Base-by-base conservation (phyloP, 257 asterid species). In the Nicotiana tomentosiformis region DNA sequence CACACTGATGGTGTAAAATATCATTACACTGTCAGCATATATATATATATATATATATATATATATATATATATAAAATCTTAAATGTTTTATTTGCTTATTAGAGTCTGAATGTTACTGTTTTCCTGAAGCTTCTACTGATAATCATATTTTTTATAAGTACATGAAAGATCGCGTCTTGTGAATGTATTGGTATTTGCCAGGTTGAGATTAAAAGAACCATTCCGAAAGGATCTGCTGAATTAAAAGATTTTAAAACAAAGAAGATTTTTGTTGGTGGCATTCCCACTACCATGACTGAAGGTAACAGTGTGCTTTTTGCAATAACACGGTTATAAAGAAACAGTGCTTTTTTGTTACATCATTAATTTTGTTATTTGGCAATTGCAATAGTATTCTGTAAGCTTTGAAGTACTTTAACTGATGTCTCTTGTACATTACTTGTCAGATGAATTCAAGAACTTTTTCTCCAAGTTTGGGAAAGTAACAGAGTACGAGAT, bases 181-280 rank as follows among this genome's bases (percentile, higher is more conserved):
- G n/a, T 26, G 11, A 78, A 78, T 57, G 68, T 57, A 10, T 58
- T 57, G 12, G 10, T 79, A 53, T 16, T 83, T 51, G 55, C 9
- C 90, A 96, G 98, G 99, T 96, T 83, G 99, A 96, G 90, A 94
- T 96, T 20, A 94, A 96, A 86, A 93, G 98, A 90, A 94, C 98
- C 60, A 94, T 96, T 82, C 98, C 97, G 0, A 93, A 93, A 89
- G 98, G 98, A 56, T 85, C 99, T 23, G 91, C 97, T 60, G 98
- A 94, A 51, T 91, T 98, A 32, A 96, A 88, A 90, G 97, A 94
- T 85, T 92, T 93, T 84, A 94, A 92, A 83, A 94, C 99, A 9
- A 94, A 92, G 89, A 96, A 94, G 90, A 83, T 94, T 6, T 96
- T 96, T 86, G 98, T 94, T 46, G 99, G 99, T 72, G 99, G 98